Evolutionary conservation across 257 asterid genomes (phyloP).

Genomic region (Misopates orontium): DNA sequence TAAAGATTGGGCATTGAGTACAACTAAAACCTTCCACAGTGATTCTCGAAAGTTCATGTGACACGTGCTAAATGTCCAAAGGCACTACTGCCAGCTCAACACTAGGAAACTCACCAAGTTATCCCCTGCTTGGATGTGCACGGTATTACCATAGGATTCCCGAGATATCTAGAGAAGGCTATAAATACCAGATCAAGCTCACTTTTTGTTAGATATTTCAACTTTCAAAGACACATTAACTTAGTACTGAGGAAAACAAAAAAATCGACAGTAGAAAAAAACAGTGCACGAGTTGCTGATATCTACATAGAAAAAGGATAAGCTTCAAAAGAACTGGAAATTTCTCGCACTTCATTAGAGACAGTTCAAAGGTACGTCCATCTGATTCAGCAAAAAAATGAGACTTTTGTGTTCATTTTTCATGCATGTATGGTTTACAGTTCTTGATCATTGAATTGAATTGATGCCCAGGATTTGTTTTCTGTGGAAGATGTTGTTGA

Average conservation of each 20-base stretch:
- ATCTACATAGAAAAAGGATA: no score
- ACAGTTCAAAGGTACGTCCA: conserved; percentile 35
- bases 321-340: no score
- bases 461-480: no score
- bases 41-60: conserved; percentile 41
- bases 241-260: no score
- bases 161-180: conserved; percentile 49
- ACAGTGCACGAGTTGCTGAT: no score
- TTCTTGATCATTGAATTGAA: neutral
- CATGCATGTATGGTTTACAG: neutral
- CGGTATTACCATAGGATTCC: neutral
- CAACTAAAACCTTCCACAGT: neutral
- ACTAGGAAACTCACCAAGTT: conserved; percentile 14
- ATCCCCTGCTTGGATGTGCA: neutral
- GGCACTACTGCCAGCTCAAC: no score
- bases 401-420: neutral
- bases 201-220: fast-evolving
- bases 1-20: no score
- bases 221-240: neutral
- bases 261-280: neutral
- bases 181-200: conserved; percentile 50
- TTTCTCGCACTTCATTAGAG: no score
- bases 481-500: no score
- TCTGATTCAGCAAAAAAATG: neutral
- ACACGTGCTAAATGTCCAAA: conserved; percentile 47